Evolutionary conservation across 2,329 filamentous ascomycete species (phyloP).

Genomic region (Beauveria sp.): DNA sequence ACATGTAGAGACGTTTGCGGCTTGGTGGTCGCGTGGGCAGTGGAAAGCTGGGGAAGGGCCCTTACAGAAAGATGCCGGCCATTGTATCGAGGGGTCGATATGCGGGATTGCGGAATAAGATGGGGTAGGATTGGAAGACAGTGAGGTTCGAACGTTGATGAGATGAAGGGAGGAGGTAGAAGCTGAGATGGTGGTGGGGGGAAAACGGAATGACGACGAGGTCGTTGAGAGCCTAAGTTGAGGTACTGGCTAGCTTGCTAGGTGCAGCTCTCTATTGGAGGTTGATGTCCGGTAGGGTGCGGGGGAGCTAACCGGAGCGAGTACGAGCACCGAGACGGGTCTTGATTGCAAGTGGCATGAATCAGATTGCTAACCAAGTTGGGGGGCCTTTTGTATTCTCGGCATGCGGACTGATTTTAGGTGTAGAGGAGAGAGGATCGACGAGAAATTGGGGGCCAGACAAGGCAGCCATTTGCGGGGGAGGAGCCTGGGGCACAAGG

Average conservation of each 20-base stretch:
- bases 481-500: too few species aligned
- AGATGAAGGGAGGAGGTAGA: background rate
- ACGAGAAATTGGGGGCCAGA: too few species aligned
- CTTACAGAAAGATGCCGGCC: slow-evolving; percentile 1
- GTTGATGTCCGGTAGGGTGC: too few species aligned
- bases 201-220: background rate
- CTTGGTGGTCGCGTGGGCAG: background rate
- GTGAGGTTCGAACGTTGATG: background rate
- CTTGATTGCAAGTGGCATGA: too few species aligned
- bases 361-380: too few species aligned
- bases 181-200: background rate
- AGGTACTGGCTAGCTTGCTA: background rate
- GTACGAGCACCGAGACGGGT: too few species aligned
- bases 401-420: too few species aligned
- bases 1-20: background rate
- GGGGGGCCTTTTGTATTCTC: too few species aligned
- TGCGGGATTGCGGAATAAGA: background rate
- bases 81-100: background rate
- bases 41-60: background rate
- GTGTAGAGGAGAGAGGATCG: too few species aligned
- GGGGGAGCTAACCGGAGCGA: too few species aligned
- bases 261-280: background rate
- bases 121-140: background rate
- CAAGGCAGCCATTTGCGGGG: too few species aligned
- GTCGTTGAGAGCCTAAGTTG: background rate